Evolutionary conservation across 352 stramenopile species (phyloP).

Genomic region (Phytophthora quininea): DNA sequence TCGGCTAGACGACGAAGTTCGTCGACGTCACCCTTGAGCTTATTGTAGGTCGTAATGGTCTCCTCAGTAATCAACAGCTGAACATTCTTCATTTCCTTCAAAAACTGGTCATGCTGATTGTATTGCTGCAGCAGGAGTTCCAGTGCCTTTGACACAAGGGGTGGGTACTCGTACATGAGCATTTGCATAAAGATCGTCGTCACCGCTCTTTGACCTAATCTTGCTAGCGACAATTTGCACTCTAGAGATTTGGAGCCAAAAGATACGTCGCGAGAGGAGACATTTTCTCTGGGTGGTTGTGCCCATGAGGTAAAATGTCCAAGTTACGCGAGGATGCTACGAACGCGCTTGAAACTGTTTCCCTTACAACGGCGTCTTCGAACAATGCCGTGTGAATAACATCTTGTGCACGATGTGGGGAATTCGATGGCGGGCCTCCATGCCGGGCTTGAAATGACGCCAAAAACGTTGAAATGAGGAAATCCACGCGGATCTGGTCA

Average conservation of each 20-base stretch:
- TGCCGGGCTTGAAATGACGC: slow-evolving; percentile 48
- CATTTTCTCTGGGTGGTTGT: slow-evolving; percentile 40
- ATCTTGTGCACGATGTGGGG: slow-evolving; percentile 28
- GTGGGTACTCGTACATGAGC: slow-evolving; percentile 83
- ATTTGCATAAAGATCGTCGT: slow-evolving; percentile 77
- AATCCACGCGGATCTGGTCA: slow-evolving; percentile 67
- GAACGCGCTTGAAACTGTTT: slow-evolving; percentile 25
- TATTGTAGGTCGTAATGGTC: slow-evolving; percentile 70
- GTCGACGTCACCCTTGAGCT: slow-evolving; percentile 72
- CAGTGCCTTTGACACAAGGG: slow-evolving; percentile 72
- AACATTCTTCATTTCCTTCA: slow-evolving; percentile 68
- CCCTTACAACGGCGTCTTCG: slow-evolving; percentile 27
- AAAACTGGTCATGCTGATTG: slow-evolving; percentile 73
- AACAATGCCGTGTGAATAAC: slow-evolving; percentile 31
- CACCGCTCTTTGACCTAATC: slow-evolving; percentile 45
- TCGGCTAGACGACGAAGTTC: slow-evolving; percentile 63
- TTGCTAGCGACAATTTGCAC: slow-evolving; percentile 63
- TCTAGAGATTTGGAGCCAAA: slow-evolving; percentile 54
- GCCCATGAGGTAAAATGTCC: slow-evolving; percentile 23
- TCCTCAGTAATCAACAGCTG: slow-evolving; percentile 67
- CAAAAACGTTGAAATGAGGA: slow-evolving; percentile 66
- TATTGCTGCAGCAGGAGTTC: slow-evolving; percentile 76
- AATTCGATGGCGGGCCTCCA: slow-evolving; percentile 23
- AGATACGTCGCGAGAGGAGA: slow-evolving; percentile 57
- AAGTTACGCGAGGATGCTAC: slow-evolving; percentile 16